Evolutionary conservation across 2,329 filamentous ascomycete species (phyloP), one percentile per base, ranked within the genome.

Genomic region (Beauveria scarabaeidicola): DNA sequence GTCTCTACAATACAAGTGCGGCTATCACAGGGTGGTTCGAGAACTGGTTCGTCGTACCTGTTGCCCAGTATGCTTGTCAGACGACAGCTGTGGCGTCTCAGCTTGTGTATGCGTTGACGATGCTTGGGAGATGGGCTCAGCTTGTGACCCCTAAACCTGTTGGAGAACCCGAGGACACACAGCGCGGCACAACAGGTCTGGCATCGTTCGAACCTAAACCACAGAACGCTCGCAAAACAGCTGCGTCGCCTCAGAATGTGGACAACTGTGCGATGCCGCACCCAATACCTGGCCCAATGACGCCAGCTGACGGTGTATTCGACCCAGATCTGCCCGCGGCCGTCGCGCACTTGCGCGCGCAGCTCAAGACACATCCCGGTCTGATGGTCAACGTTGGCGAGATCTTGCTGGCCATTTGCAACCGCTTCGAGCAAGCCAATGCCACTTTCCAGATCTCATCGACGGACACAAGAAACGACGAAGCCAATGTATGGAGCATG

Each of bases 51-150:
- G 66, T 71, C 0, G 67, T 83, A 0, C 75, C 81, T 0, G 68
- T 75, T 0, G 63, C 68, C 0, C 68, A 72, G 3, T 81, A 78
- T 58, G 75, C 77, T 60, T 71, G 74, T 32, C 69, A 81, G 25
- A 78, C 81, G 0, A 75, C 81, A 9, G 69, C 75, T 0, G 65
- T 74, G 0, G 77, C 73, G 38, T 68, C 74, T 1, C 77, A 82
- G 57, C 68, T 82, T 0, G 74, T 81, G 3, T 79, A 81, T 56
- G 76, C 74, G n/a, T 68, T 80, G 46, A 77, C 73, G 5, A 79
- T 81, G 73, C 70, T 82, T 0, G 74, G 77, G 1, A 73, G 79
- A 7, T 82, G 79, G 79, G 75, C 77, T 5, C 79, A 78, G 47
- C 70, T 81, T 0, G 70, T 77, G 0, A 73, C 73, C 0, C 74